A percentile compares a stretch with the other conserved stretches of the same genome.
phyloP scores from a whole-genome alignment of 495 filamentous ascomycete genomes.

The Penicillium macrosclerotiorum region DNA sequence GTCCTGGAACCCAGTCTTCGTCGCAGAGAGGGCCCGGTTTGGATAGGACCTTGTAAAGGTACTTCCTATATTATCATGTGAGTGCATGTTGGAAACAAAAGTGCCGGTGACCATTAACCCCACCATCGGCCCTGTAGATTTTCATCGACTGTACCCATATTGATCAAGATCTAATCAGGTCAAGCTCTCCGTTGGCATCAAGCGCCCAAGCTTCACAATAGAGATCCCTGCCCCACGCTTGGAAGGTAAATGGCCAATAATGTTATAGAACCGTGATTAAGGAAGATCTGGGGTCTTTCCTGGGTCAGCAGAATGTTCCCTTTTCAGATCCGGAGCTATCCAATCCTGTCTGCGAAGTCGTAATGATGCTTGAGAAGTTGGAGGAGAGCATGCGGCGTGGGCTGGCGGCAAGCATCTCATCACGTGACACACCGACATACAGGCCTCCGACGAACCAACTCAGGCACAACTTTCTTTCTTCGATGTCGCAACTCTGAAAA shows the following conservation, averaged over 20 bases:
- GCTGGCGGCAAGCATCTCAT: conserved; percentile 8
- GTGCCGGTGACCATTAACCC: not conserved
- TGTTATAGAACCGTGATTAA: not conserved
- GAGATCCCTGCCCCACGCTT: conserved; percentile 1
- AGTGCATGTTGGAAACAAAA: conserved; percentile 7
- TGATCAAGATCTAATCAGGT: not conserved
- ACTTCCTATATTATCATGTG: conserved; percentile 58
- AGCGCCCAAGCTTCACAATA: not conserved
- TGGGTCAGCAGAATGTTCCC: too few species aligned
- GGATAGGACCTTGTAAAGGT: conserved; percentile 74
- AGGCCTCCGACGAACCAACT: conserved; percentile 22
- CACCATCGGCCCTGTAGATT: conserved; percentile 22
- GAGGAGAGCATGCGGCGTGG: conserved; percentile 15
- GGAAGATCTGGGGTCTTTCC: not conserved
- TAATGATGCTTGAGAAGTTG: conserved; percentile 14
- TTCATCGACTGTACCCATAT: conserved; percentile 19
- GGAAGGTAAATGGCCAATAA: not conserved
- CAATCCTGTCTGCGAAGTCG: not conserved
- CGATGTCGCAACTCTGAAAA: conserved; percentile 14
- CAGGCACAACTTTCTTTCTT: conserved; percentile 3
- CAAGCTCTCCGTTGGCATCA: not conserved
- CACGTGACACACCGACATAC: conserved; percentile 38
- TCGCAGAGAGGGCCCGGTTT: conserved; percentile 78
- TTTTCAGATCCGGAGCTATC: not conserved
- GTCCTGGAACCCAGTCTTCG: conserved; percentile 62